These are phyloP conservation scores for Trapa bicornis DNA, from an alignment of 345 rosid genomes.

Conservation along the genomic window DNA sequence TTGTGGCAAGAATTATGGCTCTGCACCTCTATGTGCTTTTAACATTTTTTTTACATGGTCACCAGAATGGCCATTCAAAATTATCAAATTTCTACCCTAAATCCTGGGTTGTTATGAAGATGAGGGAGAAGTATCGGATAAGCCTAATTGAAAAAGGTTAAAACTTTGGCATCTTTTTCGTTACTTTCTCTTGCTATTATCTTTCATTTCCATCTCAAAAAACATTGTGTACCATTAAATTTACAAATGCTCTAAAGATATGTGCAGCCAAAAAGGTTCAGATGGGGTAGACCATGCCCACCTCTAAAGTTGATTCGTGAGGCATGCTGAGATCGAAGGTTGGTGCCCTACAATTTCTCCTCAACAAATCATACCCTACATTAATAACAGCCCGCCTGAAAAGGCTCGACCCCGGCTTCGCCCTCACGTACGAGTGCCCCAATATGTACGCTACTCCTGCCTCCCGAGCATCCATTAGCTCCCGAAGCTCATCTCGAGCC, in stretches of 20 bases:
- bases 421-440: conserved; percentile 73
- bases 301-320: conserved; percentile 79
- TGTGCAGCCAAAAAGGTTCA: conserved; percentile 14
- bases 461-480: conserved; percentile 74
- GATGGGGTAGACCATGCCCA: conserved; percentile 79
- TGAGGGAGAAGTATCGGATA: background rate
- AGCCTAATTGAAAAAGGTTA: background rate
- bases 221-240: background rate
- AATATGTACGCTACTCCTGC: conserved; percentile 80
- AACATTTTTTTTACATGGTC: background rate
- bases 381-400: conserved; percentile 59
- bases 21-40: conserved; percentile 19
- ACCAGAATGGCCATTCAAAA: background rate
- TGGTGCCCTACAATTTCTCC: conserved; percentile 64
- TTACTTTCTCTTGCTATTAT: background rate
- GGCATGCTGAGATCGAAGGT: conserved; percentile 41
- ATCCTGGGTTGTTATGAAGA: too few relatives aligned
- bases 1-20: conserved; percentile 23
- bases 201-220: background rate
- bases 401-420: conserved; percentile 66
- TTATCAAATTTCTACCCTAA: too few relatives aligned
- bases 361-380: conserved; percentile 64
- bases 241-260: background rate
- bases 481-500: conserved; percentile 55
- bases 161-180: background rate